These are phyloP conservation scores for Aspergillus quadricinctus DNA, from an alignment of 2,329 filamentous ascomycete genomes.

Conservation along the genomic window DNA sequence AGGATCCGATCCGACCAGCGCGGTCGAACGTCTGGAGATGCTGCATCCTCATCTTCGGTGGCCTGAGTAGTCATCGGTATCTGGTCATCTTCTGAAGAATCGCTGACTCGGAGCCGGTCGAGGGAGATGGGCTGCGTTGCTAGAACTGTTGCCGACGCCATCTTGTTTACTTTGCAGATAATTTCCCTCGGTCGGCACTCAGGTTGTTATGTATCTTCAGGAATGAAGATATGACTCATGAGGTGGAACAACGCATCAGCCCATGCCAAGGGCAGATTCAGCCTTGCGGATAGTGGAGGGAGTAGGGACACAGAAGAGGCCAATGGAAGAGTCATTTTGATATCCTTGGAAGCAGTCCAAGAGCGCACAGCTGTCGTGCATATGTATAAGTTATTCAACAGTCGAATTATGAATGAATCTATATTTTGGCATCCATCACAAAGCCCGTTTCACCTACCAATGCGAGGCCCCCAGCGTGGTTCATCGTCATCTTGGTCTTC, in stretches of 20 bases:
- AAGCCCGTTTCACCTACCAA: slow-evolving; percentile 2
- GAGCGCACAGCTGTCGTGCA: too few species aligned
- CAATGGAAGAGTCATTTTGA: not conserved
- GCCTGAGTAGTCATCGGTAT: too few species aligned
- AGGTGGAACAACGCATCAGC: not conserved
- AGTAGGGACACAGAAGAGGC: not conserved
- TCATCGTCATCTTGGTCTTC: not conserved
- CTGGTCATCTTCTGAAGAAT: not conserved
- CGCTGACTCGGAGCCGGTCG: not conserved
- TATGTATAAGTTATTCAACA: too few species aligned
- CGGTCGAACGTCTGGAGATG: not conserved
- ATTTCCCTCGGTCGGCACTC: not conserved
- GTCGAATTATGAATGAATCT: too few species aligned
- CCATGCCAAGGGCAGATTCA: not conserved
- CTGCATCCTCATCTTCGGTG: not conserved
- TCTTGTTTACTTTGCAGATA: not conserved
- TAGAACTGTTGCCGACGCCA: not conserved
- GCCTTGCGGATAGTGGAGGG: not conserved
- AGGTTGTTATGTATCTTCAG: not conserved
- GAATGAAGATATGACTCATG: not conserved
- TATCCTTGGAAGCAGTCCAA: not conserved
- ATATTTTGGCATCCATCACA: not conserved
- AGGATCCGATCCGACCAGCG: not conserved
- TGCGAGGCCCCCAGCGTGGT: not conserved
- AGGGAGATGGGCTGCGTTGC: not conserved